Base-by-base conservation (phyloP, 805 yeast genomes). In the Debaryomyces prosopidis region DNA sequence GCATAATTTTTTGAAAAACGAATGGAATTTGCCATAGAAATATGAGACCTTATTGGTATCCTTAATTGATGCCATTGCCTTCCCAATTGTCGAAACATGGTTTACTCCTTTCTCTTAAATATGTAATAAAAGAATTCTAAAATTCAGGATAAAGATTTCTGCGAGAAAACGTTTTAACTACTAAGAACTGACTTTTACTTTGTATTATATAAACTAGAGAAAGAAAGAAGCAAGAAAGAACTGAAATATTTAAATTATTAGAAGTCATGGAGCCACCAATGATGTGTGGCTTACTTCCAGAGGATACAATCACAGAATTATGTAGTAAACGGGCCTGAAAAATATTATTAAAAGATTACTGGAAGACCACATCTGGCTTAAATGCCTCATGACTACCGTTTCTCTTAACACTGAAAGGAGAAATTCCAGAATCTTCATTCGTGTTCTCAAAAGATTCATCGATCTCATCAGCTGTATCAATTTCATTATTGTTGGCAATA, bases 1-100 rank as follows among this genome's bases (percentile, higher is more conserved):
- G 77, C 71, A 50, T 69, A 70, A 11, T 34, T 32, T 43, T 51
- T 49, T 3, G 16, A 9, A 3, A 30, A 30, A 6, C 16, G 33
- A n/a, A 14, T 30, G 14, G 33, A 14, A 3, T 14, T 30, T 6
- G 16, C 11, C 11, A 14, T 12, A 8, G 33, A 14, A 30, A 30
- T 30, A 11, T 14, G 33, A 30, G 33, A 11, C 12, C 33, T 14
- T n/a, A 30, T 12, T n/a, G 33, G 16, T 14, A 11, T 30, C 16
- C 11, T 30, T 7, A 4, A 9, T 2, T 4, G 33, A 30, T 8
- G 16, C 16, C 14, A 30, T 12, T 30, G 33, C 11, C 16, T 30
- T 8, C 33, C 33, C 4, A 30, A 30, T 30, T 30, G 33, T 30
- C 33, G 8, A 11, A 30, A 30, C 33, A 30, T 30, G 16, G 9